phyloP scores from a whole-genome alignment of 164 flowering plant genomes.

The Stephania japonica region DNA sequence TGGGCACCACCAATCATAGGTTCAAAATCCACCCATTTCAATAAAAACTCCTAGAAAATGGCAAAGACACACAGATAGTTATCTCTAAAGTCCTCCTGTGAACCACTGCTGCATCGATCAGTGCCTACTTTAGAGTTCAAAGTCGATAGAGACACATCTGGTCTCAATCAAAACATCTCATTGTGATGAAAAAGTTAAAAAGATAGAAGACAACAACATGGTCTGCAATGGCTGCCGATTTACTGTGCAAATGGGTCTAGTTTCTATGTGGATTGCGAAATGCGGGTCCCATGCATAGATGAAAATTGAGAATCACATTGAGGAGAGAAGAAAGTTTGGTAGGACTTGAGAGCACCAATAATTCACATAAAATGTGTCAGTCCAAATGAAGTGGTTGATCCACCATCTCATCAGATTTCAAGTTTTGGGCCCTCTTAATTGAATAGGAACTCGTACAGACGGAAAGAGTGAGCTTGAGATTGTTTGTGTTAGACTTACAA shows the following conservation, averaged over 20 bases:
- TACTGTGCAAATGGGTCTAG: neutral
- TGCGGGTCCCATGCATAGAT: neutral
- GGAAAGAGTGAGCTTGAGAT: no score
- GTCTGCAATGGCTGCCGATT: neutral
- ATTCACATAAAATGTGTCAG: neutral
- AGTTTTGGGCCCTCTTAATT: neutral
- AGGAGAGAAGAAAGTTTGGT: neutral
- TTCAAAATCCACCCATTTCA: neutral
- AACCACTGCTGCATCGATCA: no score
- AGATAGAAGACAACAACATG: neutral
- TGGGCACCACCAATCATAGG: neutral
- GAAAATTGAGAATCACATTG: neutral
- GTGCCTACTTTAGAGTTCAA: no score
- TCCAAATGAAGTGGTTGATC: slow-evolving; percentile 24
- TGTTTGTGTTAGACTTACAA: no score
- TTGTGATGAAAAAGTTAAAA: no score
- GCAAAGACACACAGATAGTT: neutral
- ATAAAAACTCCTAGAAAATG: neutral
- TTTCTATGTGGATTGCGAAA: neutral
- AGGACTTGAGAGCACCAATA: slow-evolving; percentile 3
- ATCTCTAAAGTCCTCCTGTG: neutral
- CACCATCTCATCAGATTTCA: slow-evolving; percentile 27
- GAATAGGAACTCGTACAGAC: no score
- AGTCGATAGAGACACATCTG: no score
- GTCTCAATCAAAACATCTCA: neutral